A percentile compares a stretch with the other conserved stretches of the same genome.
Evolutionary conservation across 2,329 filamentous ascomycete genomes (phyloP).

Genomic region (Periconia sp.): DNA sequence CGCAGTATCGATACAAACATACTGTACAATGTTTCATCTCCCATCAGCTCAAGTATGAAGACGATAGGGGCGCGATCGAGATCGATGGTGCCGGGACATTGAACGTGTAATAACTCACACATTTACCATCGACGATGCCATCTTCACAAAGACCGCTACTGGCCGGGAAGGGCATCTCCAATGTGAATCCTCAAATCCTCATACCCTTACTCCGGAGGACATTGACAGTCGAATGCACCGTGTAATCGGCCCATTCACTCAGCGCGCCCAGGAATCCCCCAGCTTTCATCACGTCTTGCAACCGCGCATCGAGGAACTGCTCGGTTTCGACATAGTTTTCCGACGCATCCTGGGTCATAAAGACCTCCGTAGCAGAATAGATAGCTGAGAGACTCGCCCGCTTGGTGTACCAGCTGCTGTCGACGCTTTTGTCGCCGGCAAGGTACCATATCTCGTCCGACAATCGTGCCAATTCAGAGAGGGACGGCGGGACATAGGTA

Average conservation of each 20-base stretch:
- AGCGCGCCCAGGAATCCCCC: conserved; percentile 68
- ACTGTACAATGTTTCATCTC: too few relatives aligned
- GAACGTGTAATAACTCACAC: too few relatives aligned
- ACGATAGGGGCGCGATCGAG: too few relatives aligned
- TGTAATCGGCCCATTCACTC: conserved; percentile 82
- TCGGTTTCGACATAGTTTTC: conserved; percentile 77
- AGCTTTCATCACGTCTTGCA: conserved; percentile 71
- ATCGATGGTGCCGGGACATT: too few relatives aligned
- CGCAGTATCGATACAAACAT: too few relatives aligned
- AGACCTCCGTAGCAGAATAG: conserved; percentile 80
- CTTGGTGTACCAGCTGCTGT: conserved; percentile 87
- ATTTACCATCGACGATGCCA: too few relatives aligned
- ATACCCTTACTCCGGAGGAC: conserved; percentile 86
- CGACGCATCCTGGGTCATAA: conserved; percentile 89
- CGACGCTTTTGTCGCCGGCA: conserved; percentile 80
- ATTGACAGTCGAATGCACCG: conserved; percentile 77
- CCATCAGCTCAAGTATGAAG: too few relatives aligned
- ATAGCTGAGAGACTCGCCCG: conserved; percentile 66
- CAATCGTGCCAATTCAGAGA: conserved; percentile 79
- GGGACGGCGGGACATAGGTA: conserved; percentile 73
- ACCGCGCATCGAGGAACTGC: conserved; percentile 76
- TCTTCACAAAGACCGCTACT: not conserved
- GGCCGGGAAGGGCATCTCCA: not conserved
- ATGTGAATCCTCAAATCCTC: conserved; percentile 64
- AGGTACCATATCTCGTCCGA: conserved; percentile 94